These are phyloP conservation scores for Stemphylium lycopersici DNA, from an alignment of 2,329 filamentous ascomycete species.

Conservation along the genomic window DNA sequence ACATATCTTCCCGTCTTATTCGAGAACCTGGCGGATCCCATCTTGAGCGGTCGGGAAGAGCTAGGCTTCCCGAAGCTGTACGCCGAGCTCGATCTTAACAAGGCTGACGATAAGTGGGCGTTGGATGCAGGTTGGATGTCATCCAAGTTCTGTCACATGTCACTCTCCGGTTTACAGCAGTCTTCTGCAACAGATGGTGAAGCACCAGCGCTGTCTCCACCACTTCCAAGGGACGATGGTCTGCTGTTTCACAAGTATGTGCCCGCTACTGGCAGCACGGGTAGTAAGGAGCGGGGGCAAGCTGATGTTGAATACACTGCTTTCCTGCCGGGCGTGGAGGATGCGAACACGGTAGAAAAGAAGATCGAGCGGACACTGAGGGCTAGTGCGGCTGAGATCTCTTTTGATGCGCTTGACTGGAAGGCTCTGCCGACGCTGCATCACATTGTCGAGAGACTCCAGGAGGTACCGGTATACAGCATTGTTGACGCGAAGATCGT, in stretches of 20 bases:
- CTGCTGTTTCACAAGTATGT: constrained; percentile 65
- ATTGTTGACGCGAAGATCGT: constrained; percentile 63
- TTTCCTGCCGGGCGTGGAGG: constrained; percentile 46
- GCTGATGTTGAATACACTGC: constrained; percentile 63
- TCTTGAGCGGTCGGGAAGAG: constrained; percentile 65
- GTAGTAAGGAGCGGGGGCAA: constrained; percentile 52
- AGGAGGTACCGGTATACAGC: constrained; percentile 63
- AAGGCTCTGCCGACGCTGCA: constrained; percentile 65
- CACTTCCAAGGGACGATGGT: constrained; percentile 50
- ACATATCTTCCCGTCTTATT: constrained; percentile 65
- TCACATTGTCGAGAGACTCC: constrained; percentile 60
- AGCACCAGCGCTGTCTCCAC: not conserved
- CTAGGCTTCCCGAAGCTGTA: constrained; percentile 67
- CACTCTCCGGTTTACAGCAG: constrained; percentile 30
- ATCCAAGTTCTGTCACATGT: constrained; percentile 41
- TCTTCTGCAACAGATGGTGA: not conserved
- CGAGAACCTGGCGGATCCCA: constrained; percentile 65
- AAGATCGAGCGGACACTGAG: constrained; percentile 45
- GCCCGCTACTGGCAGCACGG: constrained; percentile 56
- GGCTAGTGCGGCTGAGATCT: constrained; percentile 53
- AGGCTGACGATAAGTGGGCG: constrained; percentile 45
- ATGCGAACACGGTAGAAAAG: constrained; percentile 40
- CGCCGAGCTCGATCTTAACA: constrained; percentile 56
- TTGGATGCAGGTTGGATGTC: constrained; percentile 51
- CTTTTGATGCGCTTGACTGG: constrained; percentile 60